Evolutionary conservation across 345 rosid species (phyloP), one percentile per base, ranked within the genome.

Genomic region (Lepidium didymum): DNA sequence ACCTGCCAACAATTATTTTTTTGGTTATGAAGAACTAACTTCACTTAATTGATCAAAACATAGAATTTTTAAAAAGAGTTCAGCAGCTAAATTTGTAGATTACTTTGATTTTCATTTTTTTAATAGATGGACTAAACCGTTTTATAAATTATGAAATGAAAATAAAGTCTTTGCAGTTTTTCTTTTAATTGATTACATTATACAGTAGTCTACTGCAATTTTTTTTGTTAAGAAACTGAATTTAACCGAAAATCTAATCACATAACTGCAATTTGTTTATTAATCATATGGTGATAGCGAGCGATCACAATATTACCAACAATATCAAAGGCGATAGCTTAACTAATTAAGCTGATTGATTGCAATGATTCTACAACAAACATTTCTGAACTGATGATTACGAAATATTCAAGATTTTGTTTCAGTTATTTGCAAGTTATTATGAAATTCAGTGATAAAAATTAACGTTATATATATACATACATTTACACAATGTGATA

Each of bases 1-100:
- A 74, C 68, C 68, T 58, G 35, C 67, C 61, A 36, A 59, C 60
- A 52, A 46, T 35, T 52, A 52, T 50, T 74, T 59, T 43, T 59
- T 51, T 47, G 11, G 72, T 74, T 74, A 35, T 43, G 21, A 51
- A 51, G 25, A 42, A 61, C 36, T 73, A 33, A 52, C 42, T 66
- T 8, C 6, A 15, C 1, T 73, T 23, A 37, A 19, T n/a, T 56
- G 44, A 56, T 11, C 6, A 56, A 9, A 9, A 40, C 9, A n/a
- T 2, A 0, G 12, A 46, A 21, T 16, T 10, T 7, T 41, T 8
- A 18, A 1, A 15, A 29, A 60, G 10, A 60, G 16, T 14, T 44
- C 27, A 11, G 16, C n/a, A 44, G 41, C 41, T 29, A 16, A 61
- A 61, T 62, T 19, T 43, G 29, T 27, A 43, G 7, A n/a, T 14